Evolutionary conservation across 2,329 filamentous ascomycete species (phyloP).

Genomic region (Drechslerella stenobrocha): DNA sequence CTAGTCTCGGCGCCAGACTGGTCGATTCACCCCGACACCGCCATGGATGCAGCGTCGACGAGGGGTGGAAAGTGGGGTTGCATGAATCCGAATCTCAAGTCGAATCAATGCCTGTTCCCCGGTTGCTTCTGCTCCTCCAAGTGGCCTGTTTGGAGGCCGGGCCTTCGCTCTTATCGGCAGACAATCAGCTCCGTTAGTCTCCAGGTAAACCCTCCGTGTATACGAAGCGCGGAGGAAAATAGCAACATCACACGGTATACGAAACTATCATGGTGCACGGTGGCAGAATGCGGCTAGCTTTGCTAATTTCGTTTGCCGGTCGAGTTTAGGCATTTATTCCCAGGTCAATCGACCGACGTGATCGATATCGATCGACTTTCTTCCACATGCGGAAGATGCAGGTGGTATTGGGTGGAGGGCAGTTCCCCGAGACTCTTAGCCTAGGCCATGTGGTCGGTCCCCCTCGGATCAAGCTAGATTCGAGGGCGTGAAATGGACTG

Average conservation of each 20-base stretch:
- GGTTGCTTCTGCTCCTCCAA: constrained; percentile 17
- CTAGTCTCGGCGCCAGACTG: too few relatives aligned
- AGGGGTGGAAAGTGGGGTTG: constrained; percentile 39
- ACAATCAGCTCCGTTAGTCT: neutral
- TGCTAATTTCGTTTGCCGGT: neutral
- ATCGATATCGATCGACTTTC: constrained; percentile 7
- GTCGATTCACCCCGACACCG: too few relatives aligned
- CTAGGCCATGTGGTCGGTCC: constrained; percentile 40
- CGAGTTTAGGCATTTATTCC: neutral
- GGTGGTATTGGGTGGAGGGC: too few relatives aligned
- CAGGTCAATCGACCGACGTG: neutral
- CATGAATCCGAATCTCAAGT: constrained; percentile 31
- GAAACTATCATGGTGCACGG: neutral
- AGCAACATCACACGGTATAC: too few relatives aligned
- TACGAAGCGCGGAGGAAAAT: too few relatives aligned
- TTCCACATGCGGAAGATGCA: constrained; percentile 31
- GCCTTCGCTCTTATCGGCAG: neutral
- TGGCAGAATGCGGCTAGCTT: neutral
- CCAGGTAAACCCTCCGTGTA: neutral
- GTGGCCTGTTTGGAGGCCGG: neutral
- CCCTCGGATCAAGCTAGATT: constrained; percentile 1
- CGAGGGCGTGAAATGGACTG: constrained; percentile 13
- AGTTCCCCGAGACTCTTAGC: too few relatives aligned
- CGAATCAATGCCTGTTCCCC: constrained; percentile 23
- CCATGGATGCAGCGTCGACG: constrained; percentile 27